Evolutionary conservation across 2,329 filamentous ascomycete species (phyloP).

Genomic region (Metarhizium album): DNA sequence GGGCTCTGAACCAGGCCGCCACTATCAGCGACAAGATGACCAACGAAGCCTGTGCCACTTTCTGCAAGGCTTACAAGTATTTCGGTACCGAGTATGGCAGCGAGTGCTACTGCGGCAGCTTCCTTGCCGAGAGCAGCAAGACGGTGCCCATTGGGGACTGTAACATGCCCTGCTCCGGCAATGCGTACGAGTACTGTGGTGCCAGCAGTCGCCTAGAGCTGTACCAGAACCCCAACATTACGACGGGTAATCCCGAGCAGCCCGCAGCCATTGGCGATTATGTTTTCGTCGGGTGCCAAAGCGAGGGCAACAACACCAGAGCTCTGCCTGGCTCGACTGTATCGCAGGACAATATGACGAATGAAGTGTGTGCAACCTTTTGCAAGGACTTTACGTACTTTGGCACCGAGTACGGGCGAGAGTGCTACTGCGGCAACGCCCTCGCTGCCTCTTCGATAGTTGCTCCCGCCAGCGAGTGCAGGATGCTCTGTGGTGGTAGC

Average conservation of each 20-base stretch:
- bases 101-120: constrained; percentile 30
- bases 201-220: constrained; percentile 22
- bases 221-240: constrained; percentile 19
- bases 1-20: constrained; percentile 22
- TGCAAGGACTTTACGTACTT: constrained; percentile 22
- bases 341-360: constrained; percentile 21
- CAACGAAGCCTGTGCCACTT: constrained; percentile 21
- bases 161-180: constrained; percentile 23
- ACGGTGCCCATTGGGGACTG: constrained; percentile 21
- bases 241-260: constrained; percentile 19
- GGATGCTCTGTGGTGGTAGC: constrained; percentile 30
- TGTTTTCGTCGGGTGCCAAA: constrained; percentile 24
- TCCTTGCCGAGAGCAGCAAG: constrained; percentile 15
- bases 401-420: constrained; percentile 27
- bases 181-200: constrained; percentile 21
- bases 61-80: constrained; percentile 27
- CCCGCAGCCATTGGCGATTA: constrained; percentile 22
- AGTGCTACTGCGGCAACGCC: constrained; percentile 26
- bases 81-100: constrained; percentile 29
- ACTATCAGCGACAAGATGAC: constrained; percentile 20
- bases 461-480: constrained; percentile 24
- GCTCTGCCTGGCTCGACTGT: constrained; percentile 18
- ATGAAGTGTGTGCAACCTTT: constrained; percentile 20
- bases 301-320: constrained; percentile 22
- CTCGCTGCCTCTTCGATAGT: constrained; percentile 18